Evolutionary conservation across 78 protist genomes (phyloP).

Genomic region (Dictyostelium discoideum): dicty_2.7 NC_007090.3:2046001-2046500

Average conservation of each 20-base stretch:
- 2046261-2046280: slow-evolving; percentile 4
- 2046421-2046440: slow-evolving; percentile 17
- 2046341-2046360: background rate
- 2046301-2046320: background rate
- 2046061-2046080: too few relatives aligned
- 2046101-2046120: background rate
- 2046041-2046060: background rate
- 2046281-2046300: background rate
- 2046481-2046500: slow-evolving; percentile 52
- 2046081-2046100: too few relatives aligned
- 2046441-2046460: background rate
- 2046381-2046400: slow-evolving; percentile 58
- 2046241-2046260: slow-evolving; percentile 32
- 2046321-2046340: background rate
- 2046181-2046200: background rate
- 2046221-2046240: slow-evolving; percentile 22
- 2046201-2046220: background rate
- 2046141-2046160: slow-evolving; percentile 29
- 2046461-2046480: background rate
- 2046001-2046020: slow-evolving; percentile 28
- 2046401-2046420: background rate
- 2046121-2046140: slow-evolving; percentile 20
- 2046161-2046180: background rate
- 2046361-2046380: background rate
- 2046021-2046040: too few relatives aligned